Percentiles rank a stretch among this genome's conserved stretches.
phyloP scores from a whole-genome alignment of 1,284 basidiomycete genomes.

The Marasmius tenuissimus region DNA sequence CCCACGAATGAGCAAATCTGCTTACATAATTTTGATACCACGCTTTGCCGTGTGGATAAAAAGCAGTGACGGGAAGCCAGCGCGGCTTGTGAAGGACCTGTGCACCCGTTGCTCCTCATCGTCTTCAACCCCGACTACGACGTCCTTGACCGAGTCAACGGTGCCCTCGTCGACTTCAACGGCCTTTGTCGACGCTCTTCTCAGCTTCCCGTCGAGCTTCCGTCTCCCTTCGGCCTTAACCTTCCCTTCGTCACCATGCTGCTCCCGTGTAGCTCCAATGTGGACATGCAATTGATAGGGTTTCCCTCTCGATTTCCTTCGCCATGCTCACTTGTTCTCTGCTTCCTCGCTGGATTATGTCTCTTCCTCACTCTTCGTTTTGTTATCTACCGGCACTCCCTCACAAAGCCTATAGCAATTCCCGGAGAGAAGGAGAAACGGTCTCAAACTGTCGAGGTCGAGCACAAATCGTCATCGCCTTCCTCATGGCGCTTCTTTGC shows the following conservation, averaged over 20 bases:
- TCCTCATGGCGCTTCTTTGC: constrained; percentile 32
- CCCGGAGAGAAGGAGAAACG: constrained; percentile 5
- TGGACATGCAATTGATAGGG: constrained; percentile 10
- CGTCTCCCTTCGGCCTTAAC: neutral
- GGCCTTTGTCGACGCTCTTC: neutral
- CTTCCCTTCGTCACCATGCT: constrained; percentile 9
- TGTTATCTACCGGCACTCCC: neutral
- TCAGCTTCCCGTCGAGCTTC: neutral
- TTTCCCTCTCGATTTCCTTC: constrained; percentile 9
- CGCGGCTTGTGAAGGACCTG: neutral
- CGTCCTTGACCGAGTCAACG: constrained; percentile 5
- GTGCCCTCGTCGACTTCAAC: neutral
- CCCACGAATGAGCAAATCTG: neutral
- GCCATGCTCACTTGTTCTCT: constrained; percentile 6
- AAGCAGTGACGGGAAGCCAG: neutral
- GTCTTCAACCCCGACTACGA: constrained; percentile 4
- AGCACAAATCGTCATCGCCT: constrained; percentile 15
- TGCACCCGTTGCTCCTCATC: neutral
- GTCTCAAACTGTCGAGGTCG: neutral
- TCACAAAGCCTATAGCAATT: neutral
- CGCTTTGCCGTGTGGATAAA: constrained; percentile 1
- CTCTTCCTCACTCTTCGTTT: constrained; percentile 4
- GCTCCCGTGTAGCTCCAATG: constrained; percentile 12
- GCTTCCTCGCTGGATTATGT: neutral
- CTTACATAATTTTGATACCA: neutral